Evolutionary conservation across 352 stramenopile genomes (phyloP).

Genomic region (Phytophthora syringae): DNA sequence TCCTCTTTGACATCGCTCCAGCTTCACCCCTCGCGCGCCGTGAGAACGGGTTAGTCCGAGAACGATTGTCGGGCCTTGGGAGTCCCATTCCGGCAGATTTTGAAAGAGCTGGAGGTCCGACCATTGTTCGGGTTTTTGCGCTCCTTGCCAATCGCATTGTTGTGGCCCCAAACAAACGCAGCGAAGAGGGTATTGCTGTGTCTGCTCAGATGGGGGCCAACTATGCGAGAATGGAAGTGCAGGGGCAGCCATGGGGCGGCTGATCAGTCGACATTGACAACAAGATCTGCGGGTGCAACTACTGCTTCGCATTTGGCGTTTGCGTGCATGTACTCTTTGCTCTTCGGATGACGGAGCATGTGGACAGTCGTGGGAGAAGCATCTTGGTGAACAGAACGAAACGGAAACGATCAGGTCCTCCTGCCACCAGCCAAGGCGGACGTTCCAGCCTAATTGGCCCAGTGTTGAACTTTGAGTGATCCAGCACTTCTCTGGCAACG

Average conservation of each 20-base stretch:
- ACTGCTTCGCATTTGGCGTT: not conserved
- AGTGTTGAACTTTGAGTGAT: not conserved
- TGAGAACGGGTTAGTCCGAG: not conserved
- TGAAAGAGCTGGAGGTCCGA: not conserved
- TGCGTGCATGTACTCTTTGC: conserved; percentile 6
- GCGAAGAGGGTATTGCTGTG: conserved; percentile 1
- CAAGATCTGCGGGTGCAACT: conserved; percentile 2
- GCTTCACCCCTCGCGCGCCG: not conserved
- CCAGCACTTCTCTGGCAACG: too few relatives aligned
- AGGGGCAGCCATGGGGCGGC: not conserved
- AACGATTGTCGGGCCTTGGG: not conserved
- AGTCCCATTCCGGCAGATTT: not conserved
- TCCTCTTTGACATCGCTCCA: not conserved
- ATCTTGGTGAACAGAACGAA: not conserved
- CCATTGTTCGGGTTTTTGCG: not conserved
- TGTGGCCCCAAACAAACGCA: conserved; percentile 3
- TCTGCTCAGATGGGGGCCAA: conserved; percentile 11
- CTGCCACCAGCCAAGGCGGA: not conserved
- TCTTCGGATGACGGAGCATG: not conserved
- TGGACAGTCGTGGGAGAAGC: not conserved
- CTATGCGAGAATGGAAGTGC: conserved; percentile 6
- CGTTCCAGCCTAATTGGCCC: not conserved
- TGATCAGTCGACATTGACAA: not conserved
- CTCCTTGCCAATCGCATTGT: not conserved
- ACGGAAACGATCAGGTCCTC: not conserved